Percentiles rank a stretch among this genome's conserved stretches.
These are phyloP conservation scores for Verbena officinalis DNA, from an alignment of 257 asterid species.

Conservation along the genomic window DNA sequence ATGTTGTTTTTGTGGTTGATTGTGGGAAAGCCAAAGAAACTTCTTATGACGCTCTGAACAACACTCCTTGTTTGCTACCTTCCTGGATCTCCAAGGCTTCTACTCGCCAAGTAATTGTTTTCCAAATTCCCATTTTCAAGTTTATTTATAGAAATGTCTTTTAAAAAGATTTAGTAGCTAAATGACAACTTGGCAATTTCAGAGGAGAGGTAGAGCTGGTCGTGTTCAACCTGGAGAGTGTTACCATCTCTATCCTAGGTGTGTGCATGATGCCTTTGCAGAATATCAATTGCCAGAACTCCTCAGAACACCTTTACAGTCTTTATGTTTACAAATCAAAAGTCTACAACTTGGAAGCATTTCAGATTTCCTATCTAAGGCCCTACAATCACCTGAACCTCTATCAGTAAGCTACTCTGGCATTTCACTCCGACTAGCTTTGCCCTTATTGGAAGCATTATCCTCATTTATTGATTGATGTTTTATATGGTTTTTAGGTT, in stretches of 20 bases:
- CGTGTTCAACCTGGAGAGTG: conserved; percentile 99
- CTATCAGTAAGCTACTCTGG: conserved; percentile 65
- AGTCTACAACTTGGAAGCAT: conserved; percentile 89
- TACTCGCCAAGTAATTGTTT: conserved; percentile 74
- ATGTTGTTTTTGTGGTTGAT: conserved; percentile 94
- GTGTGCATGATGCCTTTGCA: conserved; percentile 81
- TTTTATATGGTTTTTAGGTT: conserved; percentile 60
- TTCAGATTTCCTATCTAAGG: conserved; percentile 83
- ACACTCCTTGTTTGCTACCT: conserved; percentile 96
- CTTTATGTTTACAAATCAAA: conserved; percentile 94
- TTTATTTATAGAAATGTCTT: conserved; percentile 12
- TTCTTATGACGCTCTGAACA: conserved; percentile 92
- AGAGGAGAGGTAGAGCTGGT: conserved; percentile 99
- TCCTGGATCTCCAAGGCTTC: conserved; percentile 98
- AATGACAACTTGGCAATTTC: conserved; percentile 25
- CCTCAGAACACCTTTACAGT: conserved; percentile 92
- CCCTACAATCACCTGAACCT: conserved; percentile 89
- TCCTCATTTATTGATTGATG: conserved; percentile 31
- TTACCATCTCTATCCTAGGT: conserved; percentile 92
- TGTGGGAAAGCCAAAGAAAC: conserved; percentile 98
- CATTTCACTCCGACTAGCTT: conserved; percentile 15
- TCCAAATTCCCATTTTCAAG: conserved; percentile 9
- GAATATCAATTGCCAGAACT: conserved; percentile 98
- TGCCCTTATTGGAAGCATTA: conserved; percentile 12
- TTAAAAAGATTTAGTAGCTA: conserved; percentile 9